These are phyloP conservation scores for Ceratobasidium theobromae DNA, from an alignment of 1,284 basidiomycete species.

Conservation along the genomic window DNA sequence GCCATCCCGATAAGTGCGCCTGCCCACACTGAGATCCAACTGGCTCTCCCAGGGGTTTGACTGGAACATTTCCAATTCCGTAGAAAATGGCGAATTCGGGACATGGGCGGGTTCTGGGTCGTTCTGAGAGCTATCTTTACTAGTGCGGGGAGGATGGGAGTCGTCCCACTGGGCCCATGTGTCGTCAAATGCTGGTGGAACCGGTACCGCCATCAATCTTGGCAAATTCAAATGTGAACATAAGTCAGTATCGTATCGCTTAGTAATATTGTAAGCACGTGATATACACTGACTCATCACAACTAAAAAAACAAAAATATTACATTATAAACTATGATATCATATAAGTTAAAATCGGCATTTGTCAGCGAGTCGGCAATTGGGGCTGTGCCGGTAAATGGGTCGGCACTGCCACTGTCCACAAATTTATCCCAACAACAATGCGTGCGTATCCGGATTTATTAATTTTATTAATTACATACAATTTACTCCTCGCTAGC, in stretches of 20 bases:
- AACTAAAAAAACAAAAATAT: too few species aligned
- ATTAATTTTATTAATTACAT: not conserved
- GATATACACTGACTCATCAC: too few species aligned
- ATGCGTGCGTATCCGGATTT: not conserved
- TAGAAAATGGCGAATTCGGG: not conserved
- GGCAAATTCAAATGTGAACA: not conserved
- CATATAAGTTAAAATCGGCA: not conserved
- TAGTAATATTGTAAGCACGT: too few species aligned
- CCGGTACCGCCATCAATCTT: constrained; percentile 3
- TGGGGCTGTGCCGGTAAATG: too few species aligned
- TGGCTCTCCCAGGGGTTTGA: constrained; percentile 28
- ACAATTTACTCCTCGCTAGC: constrained; percentile 18
- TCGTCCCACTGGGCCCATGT: constrained; percentile 27
- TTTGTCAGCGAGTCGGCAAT: too few species aligned
- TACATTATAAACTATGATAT: too few species aligned
- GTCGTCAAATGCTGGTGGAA: constrained; percentile 18
- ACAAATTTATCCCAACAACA: too few species aligned
- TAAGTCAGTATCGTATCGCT: too few species aligned
- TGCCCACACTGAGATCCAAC: not conserved
- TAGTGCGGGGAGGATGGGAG: constrained; percentile 2
- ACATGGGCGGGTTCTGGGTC: not conserved
- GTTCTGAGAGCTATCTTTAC: not conserved
- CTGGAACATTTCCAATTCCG: constrained; percentile 15
- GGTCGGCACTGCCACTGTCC: too few species aligned
- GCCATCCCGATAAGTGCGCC: constrained; percentile 30